Conservation (phyloP, 148 eudicot genomes). For the Spergularia marina region DNA sequence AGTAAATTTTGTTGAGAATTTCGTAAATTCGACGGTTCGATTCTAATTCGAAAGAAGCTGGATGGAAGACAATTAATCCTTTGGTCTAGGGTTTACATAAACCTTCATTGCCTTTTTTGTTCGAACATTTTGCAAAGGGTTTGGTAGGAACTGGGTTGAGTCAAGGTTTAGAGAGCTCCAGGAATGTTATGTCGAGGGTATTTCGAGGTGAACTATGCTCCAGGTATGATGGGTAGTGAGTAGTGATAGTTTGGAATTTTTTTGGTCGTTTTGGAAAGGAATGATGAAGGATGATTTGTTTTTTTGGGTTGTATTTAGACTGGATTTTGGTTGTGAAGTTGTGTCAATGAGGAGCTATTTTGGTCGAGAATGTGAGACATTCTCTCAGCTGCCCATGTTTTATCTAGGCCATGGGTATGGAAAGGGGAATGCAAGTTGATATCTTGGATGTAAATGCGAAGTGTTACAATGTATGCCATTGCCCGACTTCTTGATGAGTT, state of each 20-base stretch:
- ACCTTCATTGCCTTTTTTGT: too few species aligned
- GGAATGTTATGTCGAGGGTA: neutral
- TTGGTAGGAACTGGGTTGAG: too few species aligned
- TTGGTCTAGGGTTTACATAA: too few species aligned
- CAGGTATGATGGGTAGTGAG: neutral
- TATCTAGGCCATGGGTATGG: neutral
- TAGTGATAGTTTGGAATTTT: neutral
- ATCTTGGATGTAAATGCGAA: neutral
- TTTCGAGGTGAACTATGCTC: too few species aligned
- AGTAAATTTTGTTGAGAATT: too few species aligned
- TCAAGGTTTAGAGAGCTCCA: too few species aligned
- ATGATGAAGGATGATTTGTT: neutral
- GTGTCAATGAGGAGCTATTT: neutral
- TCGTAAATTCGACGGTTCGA: too few species aligned
- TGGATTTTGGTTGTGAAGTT: neutral
- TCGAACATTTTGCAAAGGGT: too few species aligned
- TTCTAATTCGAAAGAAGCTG: too few species aligned
- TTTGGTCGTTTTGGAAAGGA: too few species aligned
- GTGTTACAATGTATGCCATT: neutral
- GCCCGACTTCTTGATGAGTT: neutral
- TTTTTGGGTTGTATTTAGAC: neutral
- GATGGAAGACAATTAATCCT: too few species aligned
- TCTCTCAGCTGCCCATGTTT: neutral
- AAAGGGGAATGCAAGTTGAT: neutral
- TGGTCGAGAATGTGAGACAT: neutral